A percentile compares a stretch with the other conserved stretches of the same genome.
These are phyloP conservation scores for Schwanniomyces etchellsii DNA, from an alignment of 1,139 yeast species.

Conservation along the genomic window DNA sequence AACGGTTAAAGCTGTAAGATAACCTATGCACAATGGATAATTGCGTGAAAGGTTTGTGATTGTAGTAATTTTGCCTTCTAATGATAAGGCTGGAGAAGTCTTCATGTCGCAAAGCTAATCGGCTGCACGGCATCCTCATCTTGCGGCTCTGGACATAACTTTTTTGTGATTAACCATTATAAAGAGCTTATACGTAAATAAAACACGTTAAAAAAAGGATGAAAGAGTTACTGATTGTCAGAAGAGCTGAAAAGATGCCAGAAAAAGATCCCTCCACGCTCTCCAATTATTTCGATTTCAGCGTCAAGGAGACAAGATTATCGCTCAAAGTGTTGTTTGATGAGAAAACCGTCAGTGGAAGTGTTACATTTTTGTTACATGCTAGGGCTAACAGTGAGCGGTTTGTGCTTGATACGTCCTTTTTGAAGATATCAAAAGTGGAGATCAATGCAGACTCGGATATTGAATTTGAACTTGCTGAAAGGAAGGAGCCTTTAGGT, in stretches of 20 bases:
- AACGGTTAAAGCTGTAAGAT: too few species aligned
- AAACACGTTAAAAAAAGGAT: too few species aligned
- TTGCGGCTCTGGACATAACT: too few species aligned
- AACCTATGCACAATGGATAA: too few species aligned
- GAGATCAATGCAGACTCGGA: constrained; percentile 34
- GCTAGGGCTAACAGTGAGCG: constrained; percentile 16
- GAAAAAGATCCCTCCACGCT: constrained; percentile 44
- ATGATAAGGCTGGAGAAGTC: too few species aligned
- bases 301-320: constrained; percentile 41
- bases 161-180: too few species aligned
- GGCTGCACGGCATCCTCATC: too few species aligned
- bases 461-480: constrained; percentile 31
- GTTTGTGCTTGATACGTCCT: constrained; percentile 66
- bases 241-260: constrained; percentile 33
- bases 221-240: too few species aligned
- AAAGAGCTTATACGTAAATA: too few species aligned
- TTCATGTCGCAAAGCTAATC: too few species aligned
- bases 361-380: constrained; percentile 44
- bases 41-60: too few species aligned
- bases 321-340: constrained; percentile 54
- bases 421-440: constrained; percentile 44
- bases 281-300: constrained; percentile 31
- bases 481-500: constrained; percentile 63
- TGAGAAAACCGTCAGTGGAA: constrained; percentile 46
- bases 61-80: too few species aligned